Evolutionary conservation across 2,329 filamentous ascomycete genomes (phyloP).

Genomic region (Eutypa lata): DNA sequence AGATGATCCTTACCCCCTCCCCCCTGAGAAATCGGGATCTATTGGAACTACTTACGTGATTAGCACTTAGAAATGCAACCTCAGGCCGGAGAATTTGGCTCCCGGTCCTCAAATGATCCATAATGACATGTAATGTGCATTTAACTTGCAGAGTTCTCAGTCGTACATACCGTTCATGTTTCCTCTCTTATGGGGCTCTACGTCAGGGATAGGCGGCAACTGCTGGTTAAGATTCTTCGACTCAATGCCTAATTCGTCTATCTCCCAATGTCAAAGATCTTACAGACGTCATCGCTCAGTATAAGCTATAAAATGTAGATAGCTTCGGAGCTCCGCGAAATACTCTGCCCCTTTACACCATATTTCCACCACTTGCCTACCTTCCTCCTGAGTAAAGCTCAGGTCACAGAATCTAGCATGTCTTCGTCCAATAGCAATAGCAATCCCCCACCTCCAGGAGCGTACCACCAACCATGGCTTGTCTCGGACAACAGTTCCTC

Average conservation of each 20-base stretch:
- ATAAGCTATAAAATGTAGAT: too few relatives aligned
- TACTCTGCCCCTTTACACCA: neutral
- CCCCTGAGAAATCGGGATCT: too few relatives aligned
- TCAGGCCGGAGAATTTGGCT: too few relatives aligned
- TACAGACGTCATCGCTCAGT: neutral
- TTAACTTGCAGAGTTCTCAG: neutral
- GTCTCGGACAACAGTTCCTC: constrained; percentile 3
- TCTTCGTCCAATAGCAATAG: neutral
- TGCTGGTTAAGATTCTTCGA: neutral
- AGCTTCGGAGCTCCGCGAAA: too few relatives aligned
- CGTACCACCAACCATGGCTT: constrained; percentile 1
- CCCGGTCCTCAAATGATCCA: too few relatives aligned
- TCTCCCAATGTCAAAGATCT: neutral
- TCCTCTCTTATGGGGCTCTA: neutral
- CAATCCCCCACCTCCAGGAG: neutral
- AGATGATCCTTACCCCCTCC: too few relatives aligned
- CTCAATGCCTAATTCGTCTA: neutral
- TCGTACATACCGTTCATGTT: neutral
- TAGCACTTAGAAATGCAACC: too few relatives aligned
- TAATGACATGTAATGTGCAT: too few relatives aligned
- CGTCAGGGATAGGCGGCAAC: neutral
- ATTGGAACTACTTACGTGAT: too few relatives aligned
- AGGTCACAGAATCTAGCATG: neutral
- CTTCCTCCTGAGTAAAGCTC: neutral
- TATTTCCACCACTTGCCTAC: neutral